phyloP scores from a whole-genome alignment of 495 filamentous ascomycete genomes.

The Penicillium simplicissimum region DNA sequence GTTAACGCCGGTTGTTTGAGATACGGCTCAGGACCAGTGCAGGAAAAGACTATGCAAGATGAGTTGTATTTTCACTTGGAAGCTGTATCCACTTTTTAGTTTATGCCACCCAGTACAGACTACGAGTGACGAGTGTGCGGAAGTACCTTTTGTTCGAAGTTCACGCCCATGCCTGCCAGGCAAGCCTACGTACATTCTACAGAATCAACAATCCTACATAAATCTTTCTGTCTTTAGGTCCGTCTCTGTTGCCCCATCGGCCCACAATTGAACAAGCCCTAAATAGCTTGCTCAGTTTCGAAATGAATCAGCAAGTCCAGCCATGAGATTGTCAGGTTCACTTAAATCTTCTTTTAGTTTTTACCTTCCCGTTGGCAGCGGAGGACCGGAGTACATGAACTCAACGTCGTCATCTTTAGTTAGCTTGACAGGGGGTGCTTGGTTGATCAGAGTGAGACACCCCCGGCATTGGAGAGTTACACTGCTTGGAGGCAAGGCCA shows the following conservation, averaged over 20 bases:
- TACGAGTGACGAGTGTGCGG: too few species aligned
- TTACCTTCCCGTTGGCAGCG: constrained; percentile 7
- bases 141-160: too few species aligned
- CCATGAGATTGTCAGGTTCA: constrained; percentile 6
- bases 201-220: not conserved
- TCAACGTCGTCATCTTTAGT: not conserved
- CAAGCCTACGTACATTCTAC: too few species aligned
- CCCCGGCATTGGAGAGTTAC: constrained; percentile 14
- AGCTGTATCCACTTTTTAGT: not conserved
- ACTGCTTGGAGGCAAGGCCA: constrained; percentile 8
- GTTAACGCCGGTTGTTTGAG: constrained; percentile 25
- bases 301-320: not conserved
- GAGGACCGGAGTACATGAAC: not conserved
- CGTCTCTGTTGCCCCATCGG: not conserved
- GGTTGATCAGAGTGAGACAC: not conserved
- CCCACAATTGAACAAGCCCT: not conserved
- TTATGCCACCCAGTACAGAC: not conserved
- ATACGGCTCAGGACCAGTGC: constrained; percentile 2
- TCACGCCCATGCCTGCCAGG: too few species aligned
- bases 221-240: not conserved
- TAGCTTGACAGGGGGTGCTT: not conserved
- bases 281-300: not conserved
- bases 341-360: not conserved
- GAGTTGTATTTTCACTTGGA: not conserved
- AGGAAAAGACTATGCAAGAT: not conserved